These are phyloP conservation scores for Phyllosticta ampelicida DNA, from an alignment of 2,329 filamentous ascomycete genomes.

Conservation along the genomic window DNA sequence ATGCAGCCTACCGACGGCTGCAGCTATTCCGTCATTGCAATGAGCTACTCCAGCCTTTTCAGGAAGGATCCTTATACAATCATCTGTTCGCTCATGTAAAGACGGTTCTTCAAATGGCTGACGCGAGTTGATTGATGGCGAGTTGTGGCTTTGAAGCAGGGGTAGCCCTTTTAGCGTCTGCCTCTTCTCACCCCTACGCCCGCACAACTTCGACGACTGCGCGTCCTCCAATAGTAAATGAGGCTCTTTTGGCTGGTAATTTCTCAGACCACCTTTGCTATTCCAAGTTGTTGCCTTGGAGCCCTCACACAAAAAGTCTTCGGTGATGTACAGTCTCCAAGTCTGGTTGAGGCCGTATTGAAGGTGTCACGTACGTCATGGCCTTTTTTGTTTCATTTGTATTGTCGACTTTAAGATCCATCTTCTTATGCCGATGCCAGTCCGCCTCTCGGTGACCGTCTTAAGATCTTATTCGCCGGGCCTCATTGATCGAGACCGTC, in stretches of 20 bases:
- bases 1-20: neutral
- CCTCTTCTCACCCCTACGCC: neutral
- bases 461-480: neutral
- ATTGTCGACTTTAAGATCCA: neutral
- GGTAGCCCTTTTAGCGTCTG: neutral
- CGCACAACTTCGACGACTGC: neutral
- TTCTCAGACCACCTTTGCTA: neutral
- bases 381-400: neutral
- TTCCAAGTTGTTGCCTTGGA: neutral
- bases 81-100: neutral
- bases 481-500: neutral
- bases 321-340: neutral
- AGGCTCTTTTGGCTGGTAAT: neutral
- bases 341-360: neutral
- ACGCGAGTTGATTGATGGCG: neutral
- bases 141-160: neutral
- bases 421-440: neutral
- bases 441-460: neutral
- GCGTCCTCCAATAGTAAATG: neutral
- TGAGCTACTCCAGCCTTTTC: neutral
- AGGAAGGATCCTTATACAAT: neutral
- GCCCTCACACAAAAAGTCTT: neutral
- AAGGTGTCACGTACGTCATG: neutral
- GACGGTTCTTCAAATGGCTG: neutral
- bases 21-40: neutral